Percentiles rank a stretch among this genome's conserved stretches.
These are phyloP conservation scores for Willaertia magna DNA, from an alignment of 208 protist species.

Conservation along the genomic window DNA sequence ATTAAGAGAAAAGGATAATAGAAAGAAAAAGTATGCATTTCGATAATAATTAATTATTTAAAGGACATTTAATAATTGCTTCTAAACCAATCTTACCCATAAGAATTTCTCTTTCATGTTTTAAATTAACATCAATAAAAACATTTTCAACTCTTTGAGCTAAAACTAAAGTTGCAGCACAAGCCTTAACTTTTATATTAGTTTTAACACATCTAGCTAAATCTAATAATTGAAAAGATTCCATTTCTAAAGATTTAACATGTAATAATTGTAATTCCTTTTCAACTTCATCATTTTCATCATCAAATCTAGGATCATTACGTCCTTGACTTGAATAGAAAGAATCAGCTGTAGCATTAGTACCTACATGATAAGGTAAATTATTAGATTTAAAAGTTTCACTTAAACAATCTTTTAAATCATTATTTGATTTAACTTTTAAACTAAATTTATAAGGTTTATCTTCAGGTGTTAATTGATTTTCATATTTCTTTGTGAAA, in stretches of 20 bases:
- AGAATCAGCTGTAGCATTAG: background rate
- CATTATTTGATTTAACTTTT: background rate
- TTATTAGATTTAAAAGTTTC: background rate
- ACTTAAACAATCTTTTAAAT: background rate
- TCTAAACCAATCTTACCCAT: background rate
- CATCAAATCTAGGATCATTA: background rate
- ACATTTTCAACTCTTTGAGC: background rate
- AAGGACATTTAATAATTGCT: background rate
- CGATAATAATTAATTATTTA: background rate
- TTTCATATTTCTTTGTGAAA: background rate
- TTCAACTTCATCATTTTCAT: background rate
- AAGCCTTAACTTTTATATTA: background rate
- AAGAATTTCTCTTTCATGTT: background rate
- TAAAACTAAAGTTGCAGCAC: background rate
- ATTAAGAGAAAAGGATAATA: background rate
- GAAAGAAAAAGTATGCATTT: background rate
- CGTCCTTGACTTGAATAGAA: slow-evolving; percentile 12
- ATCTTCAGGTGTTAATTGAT: background rate
- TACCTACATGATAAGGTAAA: background rate
- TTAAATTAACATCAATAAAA: background rate
- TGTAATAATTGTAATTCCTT: background rate
- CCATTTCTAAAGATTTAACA: background rate
- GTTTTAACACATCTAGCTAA: background rate
- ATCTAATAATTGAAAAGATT: slow-evolving; percentile 14
- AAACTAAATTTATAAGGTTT: background rate